Evolutionary conservation across 768 basidiomycete genomes (phyloP), one percentile per base, ranked within the genome.

Genomic region (Suillus luteus): DNA sequence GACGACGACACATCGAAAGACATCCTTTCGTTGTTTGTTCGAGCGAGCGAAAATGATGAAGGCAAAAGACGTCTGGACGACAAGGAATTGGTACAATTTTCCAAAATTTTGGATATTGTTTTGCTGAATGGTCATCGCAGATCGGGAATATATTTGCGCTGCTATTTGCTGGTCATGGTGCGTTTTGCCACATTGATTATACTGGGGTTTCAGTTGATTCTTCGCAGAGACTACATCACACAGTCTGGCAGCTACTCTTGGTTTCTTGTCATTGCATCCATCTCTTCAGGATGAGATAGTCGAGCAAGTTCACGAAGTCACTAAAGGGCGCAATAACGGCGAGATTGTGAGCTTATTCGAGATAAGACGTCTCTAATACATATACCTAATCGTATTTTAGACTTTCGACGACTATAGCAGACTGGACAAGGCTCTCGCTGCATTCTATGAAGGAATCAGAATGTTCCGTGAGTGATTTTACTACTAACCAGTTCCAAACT

Each of bases 111-210:
- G 6, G 11, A 24, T 5, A 40, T 57, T 1, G 3, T 15, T 24
- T 14, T 41, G 11, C 24, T 51, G 24, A 63, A 63, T 17, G 11
- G 5, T 37, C 40, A 48, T 55, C n/a, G 52, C n/a, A 84, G 84
- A 82, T 85, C 55, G 85, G 84, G 6, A 86, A 86, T 58, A 68
- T 84, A 1, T 86, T 79, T 65, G 66, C 80, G 12, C 75, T 85
- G 69, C 72, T 89, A 27, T 82, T 87, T 46, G 85, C 86, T 51
- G 86, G 87, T 14, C 84, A 87, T 70, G 86, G 85, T 81, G 64
- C 43, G 75, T 65, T 14, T n/a, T 38, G 51, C 38, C 10, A 33
- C 15, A 35, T 27, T 9, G n/a, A 48, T 38, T 40, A 38, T 40
- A 11, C 44, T 65, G 19, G 59, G 17, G 35, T 46, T 3, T n/a